phyloP scores from a whole-genome alignment of 2,329 filamentous ascomycete genomes.

The Sporothrix globosa region DNA sequence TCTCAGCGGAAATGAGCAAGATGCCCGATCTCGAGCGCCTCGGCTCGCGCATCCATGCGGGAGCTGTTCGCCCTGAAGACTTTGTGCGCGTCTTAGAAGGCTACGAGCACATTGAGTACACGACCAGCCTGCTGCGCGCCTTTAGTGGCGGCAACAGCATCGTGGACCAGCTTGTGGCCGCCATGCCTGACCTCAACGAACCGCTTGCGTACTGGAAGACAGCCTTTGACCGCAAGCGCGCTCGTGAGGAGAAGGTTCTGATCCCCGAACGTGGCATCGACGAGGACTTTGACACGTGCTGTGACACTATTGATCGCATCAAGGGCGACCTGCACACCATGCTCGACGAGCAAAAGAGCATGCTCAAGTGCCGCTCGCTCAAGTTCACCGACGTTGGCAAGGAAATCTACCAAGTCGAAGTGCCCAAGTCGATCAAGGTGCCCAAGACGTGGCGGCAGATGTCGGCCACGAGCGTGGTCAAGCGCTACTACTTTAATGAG shows the following conservation, averaged over 20 bases:
- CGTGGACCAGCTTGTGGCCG: conserved; percentile 77
- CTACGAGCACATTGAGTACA: conserved; percentile 97
- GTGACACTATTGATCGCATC: conserved; percentile 74
- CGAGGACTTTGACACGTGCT: conserved; percentile 85
- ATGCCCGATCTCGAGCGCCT: conserved; percentile 93
- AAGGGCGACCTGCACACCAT: conserved; percentile 72
- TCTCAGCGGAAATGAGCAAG: conserved; percentile 83
- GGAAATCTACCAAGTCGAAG: conserved; percentile 94
- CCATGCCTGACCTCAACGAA: conserved; percentile 81
- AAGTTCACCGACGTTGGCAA: conserved; percentile 88
- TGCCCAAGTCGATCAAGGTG: conserved; percentile 81
- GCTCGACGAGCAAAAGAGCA: conserved; percentile 69
- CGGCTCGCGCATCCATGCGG: conserved; percentile 92
- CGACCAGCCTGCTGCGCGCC: conserved; percentile 75
- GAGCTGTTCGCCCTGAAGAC: conserved; percentile 85
- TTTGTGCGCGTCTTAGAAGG: conserved; percentile 93
- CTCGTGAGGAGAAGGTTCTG: conserved; percentile 76
- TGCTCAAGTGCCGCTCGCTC: conserved; percentile 73
- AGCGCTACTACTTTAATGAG: conserved; percentile 90
- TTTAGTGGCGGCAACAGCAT: conserved; percentile 79
- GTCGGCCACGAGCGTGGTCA: conserved; percentile 88
- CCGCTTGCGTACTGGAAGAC: conserved; percentile 84
- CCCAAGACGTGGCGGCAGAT: conserved; percentile 92
- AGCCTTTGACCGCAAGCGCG: conserved; percentile 83
- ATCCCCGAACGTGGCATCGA: conserved; percentile 87